Conservation (phyloP, 352 stramenopile genomes). For the Phytophthora fragariaefolia region DNA sequence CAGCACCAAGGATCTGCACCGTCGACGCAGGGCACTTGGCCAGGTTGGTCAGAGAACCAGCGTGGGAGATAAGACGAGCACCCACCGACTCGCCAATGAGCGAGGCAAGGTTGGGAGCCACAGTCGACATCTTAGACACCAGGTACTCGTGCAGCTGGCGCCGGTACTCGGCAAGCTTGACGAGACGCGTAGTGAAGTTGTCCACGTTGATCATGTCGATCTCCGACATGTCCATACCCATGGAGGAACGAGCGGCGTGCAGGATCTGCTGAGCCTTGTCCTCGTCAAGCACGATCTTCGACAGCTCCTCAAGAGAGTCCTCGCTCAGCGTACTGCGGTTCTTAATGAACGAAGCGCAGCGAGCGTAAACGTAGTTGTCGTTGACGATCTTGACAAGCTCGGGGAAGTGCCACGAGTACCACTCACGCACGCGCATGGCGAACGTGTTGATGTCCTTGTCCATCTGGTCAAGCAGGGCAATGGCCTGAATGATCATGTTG, state of each 20-base stretch:
- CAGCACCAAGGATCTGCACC: slow-evolving; percentile 99
- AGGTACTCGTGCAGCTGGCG: slow-evolving; percentile 96
- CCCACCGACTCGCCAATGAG: slow-evolving; percentile 99
- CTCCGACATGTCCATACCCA: slow-evolving; percentile 99
- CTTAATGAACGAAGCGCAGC: slow-evolving; percentile 97
- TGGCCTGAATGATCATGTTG: slow-evolving; percentile 99
- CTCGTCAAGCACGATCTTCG: slow-evolving; percentile 97
- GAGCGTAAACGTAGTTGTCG: slow-evolving; percentile 99
- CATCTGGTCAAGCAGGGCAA: slow-evolving; percentile 99
- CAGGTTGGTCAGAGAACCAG: slow-evolving; percentile 98
- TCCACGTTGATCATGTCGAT: slow-evolving; percentile 99
- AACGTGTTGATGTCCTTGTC: slow-evolving; percentile 99
- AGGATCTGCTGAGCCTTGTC: slow-evolving; percentile 96
- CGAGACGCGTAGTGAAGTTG: slow-evolving; percentile 98
- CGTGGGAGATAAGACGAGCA: slow-evolving; percentile 99
- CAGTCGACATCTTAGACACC: slow-evolving; percentile 97
- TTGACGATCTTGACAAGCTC: slow-evolving; percentile 99
- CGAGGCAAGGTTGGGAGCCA: slow-evolving; percentile 98
- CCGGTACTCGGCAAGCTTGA: slow-evolving; percentile 98
- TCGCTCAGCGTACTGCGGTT: slow-evolving; percentile 87
- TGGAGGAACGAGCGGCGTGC: slow-evolving; percentile 95
- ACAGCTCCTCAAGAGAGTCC: slow-evolving; percentile 81
- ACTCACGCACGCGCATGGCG: slow-evolving; percentile 99
- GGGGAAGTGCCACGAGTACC: slow-evolving; percentile 99
- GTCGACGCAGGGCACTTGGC: slow-evolving; percentile 99